Evolutionary conservation across 1,284 basidiomycete genomes (phyloP), one percentile per base, ranked within the genome.

Genomic region (Apiotrichum sp.): DNA sequence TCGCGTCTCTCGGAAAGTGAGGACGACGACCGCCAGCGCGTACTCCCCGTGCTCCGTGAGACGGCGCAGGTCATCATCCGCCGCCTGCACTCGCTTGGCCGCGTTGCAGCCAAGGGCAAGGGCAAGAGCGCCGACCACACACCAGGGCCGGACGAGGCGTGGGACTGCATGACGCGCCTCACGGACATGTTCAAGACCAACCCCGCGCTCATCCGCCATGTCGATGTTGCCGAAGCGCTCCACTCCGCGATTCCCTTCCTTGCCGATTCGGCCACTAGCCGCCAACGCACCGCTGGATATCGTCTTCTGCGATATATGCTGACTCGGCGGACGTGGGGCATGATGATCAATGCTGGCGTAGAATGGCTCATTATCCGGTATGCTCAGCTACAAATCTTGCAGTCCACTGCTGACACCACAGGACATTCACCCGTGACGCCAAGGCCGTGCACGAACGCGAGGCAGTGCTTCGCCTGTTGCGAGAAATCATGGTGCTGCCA

Each of bases 361-460:
- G 91, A 97, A 67, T 92, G 89, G 84, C 92, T 90, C 67, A 83
- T 98, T 50, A 83, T 95, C 59, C 86, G 86, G 89, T 90, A 64
- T 49, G 81, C 22, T 22, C 22, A 22, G 22, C 22, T 22, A 22
- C 22, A 22, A n/a, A n/a, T n/a, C n/a, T 22, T 22, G 22, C 22
- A 22, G 22, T 22, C 34, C n/a, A 22, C 22, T 22, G 45, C 56
- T 56, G 33, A 56, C 56, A 0, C 6, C 10, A n/a, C 56, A 93
- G 92, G 59, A 86, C 92, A 0, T 80, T 97, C 33, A 83, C 87
- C 1, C 84, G 92, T 14, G 93, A 97, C 69, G 85, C 84, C 68
- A 88, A 91, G 66, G 64, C 66, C 63, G 83, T 86, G 1, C 80
- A 86, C 2, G 95, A 98, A 78, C 89, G 93, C 68, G 90, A 97